Evolutionary conservation across 345 rosid genomes (phyloP), one percentile per base, ranked within the genome.

Genomic region (Gossypium raimondii): DNA sequence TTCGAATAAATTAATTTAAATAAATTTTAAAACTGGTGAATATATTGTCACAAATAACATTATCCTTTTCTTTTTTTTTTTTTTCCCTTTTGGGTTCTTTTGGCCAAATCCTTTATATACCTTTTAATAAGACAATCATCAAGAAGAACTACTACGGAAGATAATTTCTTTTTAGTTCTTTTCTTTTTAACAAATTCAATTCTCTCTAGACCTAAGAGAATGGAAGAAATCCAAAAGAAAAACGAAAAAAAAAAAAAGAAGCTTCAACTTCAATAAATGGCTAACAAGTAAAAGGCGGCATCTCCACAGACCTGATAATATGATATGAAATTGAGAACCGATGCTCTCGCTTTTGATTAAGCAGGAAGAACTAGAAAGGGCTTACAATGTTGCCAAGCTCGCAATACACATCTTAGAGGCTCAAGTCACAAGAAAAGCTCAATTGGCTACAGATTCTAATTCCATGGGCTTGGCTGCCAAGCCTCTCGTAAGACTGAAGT

Each of bases 391-490:
- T 67, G 57, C 41, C 3, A 14, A 24, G 56, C 55, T 44, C 7
- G 59, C n/a, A n/a, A 17, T 8, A 55, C 22, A 55, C 9, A 10
- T n/a, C 10, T 20, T 22, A 18, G 52, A 67, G 71, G 4, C 43
- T 67, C 57, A 25, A 24, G 59, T 51, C 72, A 68, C 43, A 25
- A 50, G 45, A 27, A 25, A 24, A 50, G 59, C 27, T 51, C 22
- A 10, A 51, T 1, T 50, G 18, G 48, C 10, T 56, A 22, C 44
- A 45, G 29, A 45, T 52, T 75, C 86, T 84, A 88, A 82, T 83
- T 90, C 95, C 93, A 92, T 29, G 97, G 97, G 78, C 93, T 91
- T 56, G 89, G 97, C 68, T 87, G 89, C 62, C 92, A 78, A 48
- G 92, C 75, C 71, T 91, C 97, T 79, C 89, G 84, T 79, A 87